Base-by-base conservation (phyloP, 2,329 filamentous ascomycete genomes). In the Talaromyces sp. region DNA sequence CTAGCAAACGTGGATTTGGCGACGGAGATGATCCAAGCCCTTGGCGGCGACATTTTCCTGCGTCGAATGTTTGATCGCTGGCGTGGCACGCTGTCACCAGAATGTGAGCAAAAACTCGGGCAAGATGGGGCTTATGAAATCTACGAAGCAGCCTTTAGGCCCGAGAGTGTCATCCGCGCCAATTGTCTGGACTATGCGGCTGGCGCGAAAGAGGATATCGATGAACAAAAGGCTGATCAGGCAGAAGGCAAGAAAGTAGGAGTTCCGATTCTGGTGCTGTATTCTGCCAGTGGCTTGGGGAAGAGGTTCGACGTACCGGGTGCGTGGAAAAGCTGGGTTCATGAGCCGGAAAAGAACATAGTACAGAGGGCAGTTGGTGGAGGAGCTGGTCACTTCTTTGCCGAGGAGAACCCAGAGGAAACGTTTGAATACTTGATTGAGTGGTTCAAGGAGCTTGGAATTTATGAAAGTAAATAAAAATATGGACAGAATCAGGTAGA, bases 161-260 rank as follows among this genome's bases (percentile, higher is more conserved):
- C 72, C 19, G 69, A 74, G 6, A 77, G 77, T 42, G 76, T 78
- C 6, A 71, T 83, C 4, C 68, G 73, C 25, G 77, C 78, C 0
- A 73, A 69, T 30, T 81, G 78, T 64, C 78, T 78, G 58, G 81
- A 84, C 67, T 84, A 83, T 63, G 70, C 75, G 17, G 76, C 78
- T 4, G 79, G 75, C 1, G 77, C 79, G 1, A 65, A 65, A 17
- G 71, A 73, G 28, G 81, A 84, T 65, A 71, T 75, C 10, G 68
- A 72, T 17, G 70, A 75, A 64, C 80, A 83, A 70, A 72, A 70
- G 52, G 69, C 71, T 27, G 81, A 83, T 67, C 80, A 82, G 67
- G 69, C 71, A 55, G 69, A 66, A 1, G 80, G 78, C 3, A 71
- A 72, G 64, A 82, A 80, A 67, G 70, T 84, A 2, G 67, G 70